phyloP scores from a whole-genome alignment of 2,329 filamentous ascomycete species.

The Ophioceras dolichostomum region DNA sequence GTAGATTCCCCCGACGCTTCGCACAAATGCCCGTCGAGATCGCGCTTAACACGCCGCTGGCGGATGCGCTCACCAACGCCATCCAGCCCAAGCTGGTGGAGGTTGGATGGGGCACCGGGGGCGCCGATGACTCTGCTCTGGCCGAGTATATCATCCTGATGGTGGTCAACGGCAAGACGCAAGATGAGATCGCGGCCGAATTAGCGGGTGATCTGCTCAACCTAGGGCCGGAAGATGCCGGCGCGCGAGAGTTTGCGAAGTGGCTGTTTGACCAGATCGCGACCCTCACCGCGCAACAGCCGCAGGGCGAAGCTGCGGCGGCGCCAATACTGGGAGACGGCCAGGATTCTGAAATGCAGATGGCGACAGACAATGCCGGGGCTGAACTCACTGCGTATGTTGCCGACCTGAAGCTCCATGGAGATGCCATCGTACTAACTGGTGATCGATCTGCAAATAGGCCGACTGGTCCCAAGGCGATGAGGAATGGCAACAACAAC shows the following conservation, averaged over 20 bases:
- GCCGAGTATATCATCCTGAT: slow-evolving; percentile 96
- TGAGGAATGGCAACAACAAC: slow-evolving; percentile 60
- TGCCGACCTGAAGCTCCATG: too few relatives aligned
- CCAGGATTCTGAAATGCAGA: slow-evolving; percentile 64
- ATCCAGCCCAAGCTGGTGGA: slow-evolving; percentile 89
- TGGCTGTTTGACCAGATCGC: slow-evolving; percentile 93
- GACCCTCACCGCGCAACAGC: slow-evolving; percentile 47
- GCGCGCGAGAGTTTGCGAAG: slow-evolving; percentile 68
- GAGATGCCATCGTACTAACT: background rate
- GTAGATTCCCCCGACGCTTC: background rate
- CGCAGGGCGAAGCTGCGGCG: slow-evolving; percentile 14
- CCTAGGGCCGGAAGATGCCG: slow-evolving; percentile 70
- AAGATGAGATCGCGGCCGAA: slow-evolving; percentile 79
- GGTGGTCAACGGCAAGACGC: slow-evolving; percentile 89
- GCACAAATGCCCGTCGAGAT: slow-evolving; percentile 72
- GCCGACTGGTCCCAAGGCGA: slow-evolving; percentile 87
- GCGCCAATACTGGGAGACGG: slow-evolving; percentile 21
- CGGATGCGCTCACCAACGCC: slow-evolving; percentile 66
- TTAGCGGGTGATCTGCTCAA: slow-evolving; percentile 78
- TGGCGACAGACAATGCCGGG: slow-evolving; percentile 29
- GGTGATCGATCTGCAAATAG: slow-evolving; percentile 31
- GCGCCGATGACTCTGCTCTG: slow-evolving; percentile 66
- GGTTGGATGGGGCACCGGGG: slow-evolving; percentile 79
- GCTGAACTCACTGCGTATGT: slow-evolving; percentile 48
- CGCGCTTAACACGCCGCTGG: slow-evolving; percentile 66